phyloP scores from a whole-genome alignment of 1,284 basidiomycete genomes.

The Leccinum solheimii region DNA sequence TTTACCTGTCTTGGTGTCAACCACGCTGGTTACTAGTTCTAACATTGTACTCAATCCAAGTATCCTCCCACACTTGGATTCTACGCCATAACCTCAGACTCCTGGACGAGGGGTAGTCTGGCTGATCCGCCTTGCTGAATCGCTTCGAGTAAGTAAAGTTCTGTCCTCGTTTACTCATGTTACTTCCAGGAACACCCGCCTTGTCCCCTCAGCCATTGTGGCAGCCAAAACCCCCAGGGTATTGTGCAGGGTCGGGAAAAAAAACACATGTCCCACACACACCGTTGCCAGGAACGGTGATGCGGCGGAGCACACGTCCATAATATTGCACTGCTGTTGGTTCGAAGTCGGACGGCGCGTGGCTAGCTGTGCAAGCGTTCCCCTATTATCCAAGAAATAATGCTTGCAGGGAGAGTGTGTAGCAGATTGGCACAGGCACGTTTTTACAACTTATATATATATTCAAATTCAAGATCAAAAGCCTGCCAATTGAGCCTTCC shows the following conservation, averaged over 20 bases:
- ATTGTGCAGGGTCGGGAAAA: neutral
- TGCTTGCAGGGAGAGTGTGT: neutral
- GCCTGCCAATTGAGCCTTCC: neutral
- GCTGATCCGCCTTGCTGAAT: neutral
- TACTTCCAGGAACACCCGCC: neutral
- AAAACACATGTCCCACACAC: neutral
- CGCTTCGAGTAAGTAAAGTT: neutral
- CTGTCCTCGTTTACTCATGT: neutral
- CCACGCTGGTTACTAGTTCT: neutral
- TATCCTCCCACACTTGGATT: neutral
- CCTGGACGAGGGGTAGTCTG: neutral
- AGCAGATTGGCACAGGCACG: neutral
- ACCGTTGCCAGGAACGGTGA: slow-evolving; percentile 3
- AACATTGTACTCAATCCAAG: neutral
- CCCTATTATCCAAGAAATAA: neutral
- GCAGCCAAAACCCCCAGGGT: neutral
- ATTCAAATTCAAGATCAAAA: neutral
- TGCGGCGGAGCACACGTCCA: neutral
- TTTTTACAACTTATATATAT: neutral
- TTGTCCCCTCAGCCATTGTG: neutral
- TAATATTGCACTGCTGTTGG: neutral
- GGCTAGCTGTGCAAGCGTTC: neutral
- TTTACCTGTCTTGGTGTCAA: neutral
- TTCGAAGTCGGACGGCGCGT: neutral
- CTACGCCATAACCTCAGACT: neutral